Evolutionary conservation across 1,284 basidiomycete species (phyloP).

Genomic region (Pseudozyma hubeiensis): DNA sequence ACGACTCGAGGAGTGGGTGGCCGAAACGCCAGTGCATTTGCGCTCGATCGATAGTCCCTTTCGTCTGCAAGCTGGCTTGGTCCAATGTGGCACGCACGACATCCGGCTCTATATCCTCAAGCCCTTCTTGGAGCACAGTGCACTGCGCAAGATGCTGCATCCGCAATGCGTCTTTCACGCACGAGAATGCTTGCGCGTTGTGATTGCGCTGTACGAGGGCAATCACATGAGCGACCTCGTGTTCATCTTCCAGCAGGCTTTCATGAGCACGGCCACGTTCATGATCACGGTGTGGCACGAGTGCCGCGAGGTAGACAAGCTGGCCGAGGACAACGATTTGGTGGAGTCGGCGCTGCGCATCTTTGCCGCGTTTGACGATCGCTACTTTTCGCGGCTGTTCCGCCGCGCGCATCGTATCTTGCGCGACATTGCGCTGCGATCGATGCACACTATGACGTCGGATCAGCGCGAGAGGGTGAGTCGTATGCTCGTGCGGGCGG

Average conservation of each 20-base stretch:
- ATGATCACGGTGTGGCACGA: conserved; percentile 65
- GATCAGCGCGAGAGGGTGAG: conserved; percentile 52
- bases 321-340: conserved; percentile 54
- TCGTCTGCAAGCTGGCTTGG: conserved; percentile 49
- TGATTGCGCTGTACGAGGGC: conserved; percentile 54
- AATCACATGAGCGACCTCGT: conserved; percentile 47
- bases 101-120: conserved; percentile 63
- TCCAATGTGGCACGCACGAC: conserved; percentile 56
- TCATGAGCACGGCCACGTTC: conserved; percentile 61
- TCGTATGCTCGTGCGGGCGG: conserved; percentile 43
- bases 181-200: conserved; percentile 49
- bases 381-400: conserved; percentile 49
- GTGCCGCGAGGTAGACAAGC: conserved; percentile 35
- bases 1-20: conserved; percentile 58
- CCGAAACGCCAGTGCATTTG: conserved; percentile 47
- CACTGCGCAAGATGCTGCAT: conserved; percentile 56
- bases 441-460: conserved; percentile 49
- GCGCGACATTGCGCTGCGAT: conserved; percentile 47
- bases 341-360: conserved; percentile 56
- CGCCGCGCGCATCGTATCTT: conserved; percentile 48
- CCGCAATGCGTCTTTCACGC: conserved; percentile 58
- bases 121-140: conserved; percentile 55
- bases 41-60: conserved; percentile 46
- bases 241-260: conserved; percentile 61
- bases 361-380: conserved; percentile 53